Evolutionary conservation across 352 stramenopile species (phyloP), one percentile per base, ranked within the genome.

Genomic region (Pythium graminicola): DNA sequence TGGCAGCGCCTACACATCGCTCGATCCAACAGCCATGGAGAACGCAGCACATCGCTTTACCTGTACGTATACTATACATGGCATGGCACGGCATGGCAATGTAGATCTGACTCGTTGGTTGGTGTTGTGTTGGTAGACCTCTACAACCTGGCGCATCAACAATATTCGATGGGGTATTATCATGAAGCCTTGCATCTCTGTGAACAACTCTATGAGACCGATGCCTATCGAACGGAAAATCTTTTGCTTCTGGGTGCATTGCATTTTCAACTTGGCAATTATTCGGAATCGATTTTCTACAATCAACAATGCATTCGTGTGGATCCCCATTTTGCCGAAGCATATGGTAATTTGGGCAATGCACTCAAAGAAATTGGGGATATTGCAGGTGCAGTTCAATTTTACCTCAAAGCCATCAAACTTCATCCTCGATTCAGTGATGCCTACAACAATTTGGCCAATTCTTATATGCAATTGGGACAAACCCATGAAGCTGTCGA

Each of bases 291-390:
- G 55, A 95, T 97, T 43, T 97, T 97, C 60, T 98, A 96, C 79
- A 98, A 97, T 62, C 87, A 98, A 64, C 88, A 97, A 54, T 93
- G 81, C 57, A 95, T 98, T 47, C 78, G 86, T 36, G 76, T 98
- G 51, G 88, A 96, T 29, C 89, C 89, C 3, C 73, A 85, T 56
- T 96, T 96, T 57, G 89, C 89, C 19, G 92, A 98, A 50, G 93
- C 91, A 2, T 97, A 97, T 46, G 83, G 77, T 33, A 97, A 98
- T 54, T 69, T 98, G 23, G 93, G 89, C 47, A 98, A 97, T 60
- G 89, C 89, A 31, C 76, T 98, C n/a, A 96, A 96, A 50, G 92
- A 98, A 68, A 73, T 97, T 11, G 93, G 93, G 13, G 86, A 98
- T 59, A 40, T 96, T 13, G 31, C 81, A 17, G 86, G 84, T 26